Conservation (phyloP, 495 filamentous ascomycete genomes). For the Talaromyces trachyspermus region DNA sequence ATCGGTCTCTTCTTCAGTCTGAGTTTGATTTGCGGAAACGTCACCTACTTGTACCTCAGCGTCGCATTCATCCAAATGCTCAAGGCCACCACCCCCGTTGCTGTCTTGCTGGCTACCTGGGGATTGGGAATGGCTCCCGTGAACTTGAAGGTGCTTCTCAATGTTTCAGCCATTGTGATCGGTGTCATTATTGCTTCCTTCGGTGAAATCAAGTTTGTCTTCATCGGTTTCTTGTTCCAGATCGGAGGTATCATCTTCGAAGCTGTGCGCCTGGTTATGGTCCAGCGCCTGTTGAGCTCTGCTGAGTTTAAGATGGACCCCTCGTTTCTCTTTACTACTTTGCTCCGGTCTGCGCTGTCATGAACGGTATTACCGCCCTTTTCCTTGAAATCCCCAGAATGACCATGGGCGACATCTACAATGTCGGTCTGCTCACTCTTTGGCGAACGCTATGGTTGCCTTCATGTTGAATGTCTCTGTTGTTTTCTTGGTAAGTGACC, state of each 20-base stretch:
- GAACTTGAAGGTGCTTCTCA: conserved; percentile 71
- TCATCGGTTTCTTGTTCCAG: conserved; percentile 83
- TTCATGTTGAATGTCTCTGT: conserved; percentile 90
- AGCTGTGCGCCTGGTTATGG: conserved; percentile 85
- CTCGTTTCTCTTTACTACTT: conserved; percentile 96
- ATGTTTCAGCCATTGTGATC: conserved; percentile 81
- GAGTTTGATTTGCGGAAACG: conserved; percentile 89
- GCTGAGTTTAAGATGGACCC: conserved; percentile 97
- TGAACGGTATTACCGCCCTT: conserved; percentile 76
- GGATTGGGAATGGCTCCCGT: conserved; percentile 67
- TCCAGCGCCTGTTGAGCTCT: conserved; percentile 79
- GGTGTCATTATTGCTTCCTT: conserved; percentile 87
- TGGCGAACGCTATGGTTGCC: conserved; percentile 74
- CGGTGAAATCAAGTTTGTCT: conserved; percentile 86
- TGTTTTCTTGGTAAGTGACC: conserved; percentile 74
- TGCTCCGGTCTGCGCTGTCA: conserved; percentile 81
- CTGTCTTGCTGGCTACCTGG: conserved; percentile 81
- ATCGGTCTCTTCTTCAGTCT: conserved; percentile 91
- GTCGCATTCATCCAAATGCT: conserved; percentile 98
- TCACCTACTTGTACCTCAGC: conserved; percentile 86
- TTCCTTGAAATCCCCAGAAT: conserved; percentile 70
- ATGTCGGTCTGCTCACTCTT: conserved; percentile 67
- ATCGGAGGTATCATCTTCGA: conserved; percentile 79
- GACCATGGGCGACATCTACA: conserved; percentile 62
- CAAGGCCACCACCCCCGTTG: conserved; percentile 85